phyloP scores from a whole-genome alignment of 495 filamentous ascomycete species.

The Aspergillus funiculosus region DNA sequence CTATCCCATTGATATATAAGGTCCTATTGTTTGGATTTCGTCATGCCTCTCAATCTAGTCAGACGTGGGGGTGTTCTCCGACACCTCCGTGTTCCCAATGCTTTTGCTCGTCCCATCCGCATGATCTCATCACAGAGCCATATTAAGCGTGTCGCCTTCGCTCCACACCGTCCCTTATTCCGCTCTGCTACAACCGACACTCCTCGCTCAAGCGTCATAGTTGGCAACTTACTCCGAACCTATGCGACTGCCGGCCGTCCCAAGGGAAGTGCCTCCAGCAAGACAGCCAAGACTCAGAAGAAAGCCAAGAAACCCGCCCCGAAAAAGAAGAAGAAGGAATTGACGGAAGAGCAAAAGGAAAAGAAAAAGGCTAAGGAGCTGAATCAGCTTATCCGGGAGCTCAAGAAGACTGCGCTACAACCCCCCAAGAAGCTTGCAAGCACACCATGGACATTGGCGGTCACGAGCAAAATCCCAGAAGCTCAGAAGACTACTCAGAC shows the following conservation, averaged over 20 bases:
- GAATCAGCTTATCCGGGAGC: conserved; percentile 21
- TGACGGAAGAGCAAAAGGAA: conserved; percentile 31
- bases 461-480: conserved; percentile 18
- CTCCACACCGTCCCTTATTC: conserved; percentile 9
- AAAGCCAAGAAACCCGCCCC: conserved; percentile 12
- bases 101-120: conserved; percentile 24
- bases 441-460: conserved; percentile 21
- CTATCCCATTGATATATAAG: background rate
- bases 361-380: conserved; percentile 16
- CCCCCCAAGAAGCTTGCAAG: conserved; percentile 25
- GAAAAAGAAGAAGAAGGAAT: conserved; percentile 16
- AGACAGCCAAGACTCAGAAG: conserved; percentile 22
- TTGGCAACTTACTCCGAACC: conserved; percentile 13
- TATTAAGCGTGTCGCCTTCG: conserved; percentile 25
- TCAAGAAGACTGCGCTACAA: conserved; percentile 31
- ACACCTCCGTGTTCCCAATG: conserved; percentile 24
- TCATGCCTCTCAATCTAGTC: conserved; percentile 32
- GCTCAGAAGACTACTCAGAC: background rate
- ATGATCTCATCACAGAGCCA: conserved; percentile 27
- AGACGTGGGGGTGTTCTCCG: conserved; percentile 26
- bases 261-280: conserved; percentile 18
- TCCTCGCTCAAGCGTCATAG: conserved; percentile 3
- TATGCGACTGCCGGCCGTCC: conserved; percentile 30
- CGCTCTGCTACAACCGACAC: conserved; percentile 8
- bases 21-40: background rate